Percentiles rank a stretch among this genome's conserved stretches.
phyloP scores from a whole-genome alignment of 441 rosid species.

The Mallotus repandus region DNA sequence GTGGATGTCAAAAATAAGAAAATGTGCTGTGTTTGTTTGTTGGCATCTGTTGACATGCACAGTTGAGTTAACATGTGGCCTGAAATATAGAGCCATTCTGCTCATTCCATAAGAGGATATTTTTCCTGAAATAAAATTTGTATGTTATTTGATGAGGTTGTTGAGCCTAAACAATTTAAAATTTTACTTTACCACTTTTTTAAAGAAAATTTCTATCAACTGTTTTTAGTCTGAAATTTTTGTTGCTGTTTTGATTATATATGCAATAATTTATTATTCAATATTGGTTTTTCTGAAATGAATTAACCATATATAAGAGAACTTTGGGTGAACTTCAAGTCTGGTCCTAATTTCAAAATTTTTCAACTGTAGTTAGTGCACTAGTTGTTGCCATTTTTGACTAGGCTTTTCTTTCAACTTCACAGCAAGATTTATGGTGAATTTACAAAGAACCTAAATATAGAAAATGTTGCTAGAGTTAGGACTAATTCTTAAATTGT shows the following conservation, averaged over 20 bases:
- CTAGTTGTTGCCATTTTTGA: neutral
- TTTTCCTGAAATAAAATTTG: too few relatives aligned
- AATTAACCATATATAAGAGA: neutral
- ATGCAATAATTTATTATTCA: neutral
- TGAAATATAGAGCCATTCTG: too few relatives aligned
- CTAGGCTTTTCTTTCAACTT: neutral
- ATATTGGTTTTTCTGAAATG: neutral
- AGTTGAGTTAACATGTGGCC: too few relatives aligned
- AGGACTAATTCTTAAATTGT: neutral
- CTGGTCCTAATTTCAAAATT: too few relatives aligned
- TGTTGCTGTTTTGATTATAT: neutral
- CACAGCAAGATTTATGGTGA: neutral
- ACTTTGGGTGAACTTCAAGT: too few relatives aligned
- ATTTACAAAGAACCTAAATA: neutral
- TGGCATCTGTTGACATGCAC: too few relatives aligned
- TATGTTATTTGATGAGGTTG: too few relatives aligned
- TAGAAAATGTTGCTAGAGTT: neutral
- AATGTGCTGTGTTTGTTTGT: too few relatives aligned
- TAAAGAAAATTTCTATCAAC: neutral
- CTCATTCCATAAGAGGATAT: too few relatives aligned
- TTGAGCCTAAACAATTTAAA: neutral
- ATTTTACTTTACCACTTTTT: neutral
- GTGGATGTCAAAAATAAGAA: neutral
- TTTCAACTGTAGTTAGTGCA: neutral
- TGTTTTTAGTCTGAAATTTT: neutral